These are phyloP conservation scores for Kazachstania bromeliacearum DNA, from an alignment of 805 yeast genomes.

Conservation along the genomic window DNA sequence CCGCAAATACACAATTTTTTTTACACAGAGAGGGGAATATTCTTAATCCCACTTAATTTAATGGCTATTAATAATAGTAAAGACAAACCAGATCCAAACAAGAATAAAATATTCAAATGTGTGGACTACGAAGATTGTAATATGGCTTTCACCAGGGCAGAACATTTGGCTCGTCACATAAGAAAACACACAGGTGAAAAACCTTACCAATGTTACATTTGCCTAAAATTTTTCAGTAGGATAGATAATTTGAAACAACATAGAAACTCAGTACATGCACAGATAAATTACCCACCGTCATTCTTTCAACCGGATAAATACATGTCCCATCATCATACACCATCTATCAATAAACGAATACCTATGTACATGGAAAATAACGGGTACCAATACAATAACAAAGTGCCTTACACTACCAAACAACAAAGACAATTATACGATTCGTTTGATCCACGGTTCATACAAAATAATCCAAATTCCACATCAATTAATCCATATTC, in stretches of 20 bases:
- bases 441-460: too few species aligned
- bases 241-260: constrained; percentile 86
- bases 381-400: background rate
- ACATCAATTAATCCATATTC: background rate
- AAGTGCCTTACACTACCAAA: background rate
- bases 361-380: background rate
- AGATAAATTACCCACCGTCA: constrained; percentile 5
- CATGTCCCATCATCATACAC: background rate
- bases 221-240: constrained; percentile 69
- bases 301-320: constrained; percentile 2
- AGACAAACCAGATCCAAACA: too few species aligned
- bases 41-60: too few species aligned
- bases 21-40: too few species aligned
- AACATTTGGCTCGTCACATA: constrained; percentile 86
- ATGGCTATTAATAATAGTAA: background rate
- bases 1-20: too few species aligned
- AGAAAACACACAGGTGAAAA: constrained; percentile 92
- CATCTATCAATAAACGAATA: background rate
- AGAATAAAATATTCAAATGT: constrained; percentile 61
- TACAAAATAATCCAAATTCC: too few species aligned
- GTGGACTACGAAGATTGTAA: constrained; percentile 76
- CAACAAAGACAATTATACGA: too few species aligned
- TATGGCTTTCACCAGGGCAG: constrained; percentile 86
- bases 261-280: constrained; percentile 71
- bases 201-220: constrained; percentile 81